Percentiles rank a stretch among this genome's conserved stretches.
Conservation (phyloP, 305 asterid species). For the Nicotiana rustica region DNA sequence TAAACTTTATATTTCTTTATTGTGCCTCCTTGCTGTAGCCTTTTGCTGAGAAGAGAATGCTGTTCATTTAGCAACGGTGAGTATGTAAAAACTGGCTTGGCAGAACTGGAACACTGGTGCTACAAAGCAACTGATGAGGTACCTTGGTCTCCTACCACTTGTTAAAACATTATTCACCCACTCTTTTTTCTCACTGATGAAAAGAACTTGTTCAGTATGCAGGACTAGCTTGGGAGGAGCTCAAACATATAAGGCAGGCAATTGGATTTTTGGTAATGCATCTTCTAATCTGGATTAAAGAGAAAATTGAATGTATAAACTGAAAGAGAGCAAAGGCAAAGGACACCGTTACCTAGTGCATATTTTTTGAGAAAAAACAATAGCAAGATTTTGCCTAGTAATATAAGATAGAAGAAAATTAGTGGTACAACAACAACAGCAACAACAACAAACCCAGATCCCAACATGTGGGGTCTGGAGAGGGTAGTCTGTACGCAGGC, state of each 20-base stretch:
- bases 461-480: too few species aligned
- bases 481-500: too few species aligned
- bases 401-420: background rate
- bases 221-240: slow-evolving; percentile 99
- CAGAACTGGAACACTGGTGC: slow-evolving; percentile 98
- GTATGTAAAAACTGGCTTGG: slow-evolving; percentile 95
- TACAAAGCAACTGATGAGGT: slow-evolving; percentile 97
- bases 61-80: slow-evolving; percentile 99
- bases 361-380: background rate
- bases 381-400: background rate
- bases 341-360: slow-evolving; percentile 1
- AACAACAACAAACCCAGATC: too few species aligned
- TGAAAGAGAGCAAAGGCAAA: background rate
- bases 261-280: slow-evolving; percentile 90
- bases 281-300: slow-evolving; percentile 38
- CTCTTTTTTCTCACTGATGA: slow-evolving; percentile 35
- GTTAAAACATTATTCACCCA: background rate
- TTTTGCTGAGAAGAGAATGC: slow-evolving; percentile 94
- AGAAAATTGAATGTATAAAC: slow-evolving; percentile 9
- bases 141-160: slow-evolving; percentile 36
- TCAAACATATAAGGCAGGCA: slow-evolving; percentile 96
- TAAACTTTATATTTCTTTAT: slow-evolving; percentile 8
- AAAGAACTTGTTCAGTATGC: slow-evolving; percentile 69
- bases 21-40: slow-evolving; percentile 55
- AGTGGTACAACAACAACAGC: too few species aligned